These are phyloP conservation scores for Raphanus hybrid DNA, from an alignment of 441 rosid species.

Conservation along the genomic window DNA sequence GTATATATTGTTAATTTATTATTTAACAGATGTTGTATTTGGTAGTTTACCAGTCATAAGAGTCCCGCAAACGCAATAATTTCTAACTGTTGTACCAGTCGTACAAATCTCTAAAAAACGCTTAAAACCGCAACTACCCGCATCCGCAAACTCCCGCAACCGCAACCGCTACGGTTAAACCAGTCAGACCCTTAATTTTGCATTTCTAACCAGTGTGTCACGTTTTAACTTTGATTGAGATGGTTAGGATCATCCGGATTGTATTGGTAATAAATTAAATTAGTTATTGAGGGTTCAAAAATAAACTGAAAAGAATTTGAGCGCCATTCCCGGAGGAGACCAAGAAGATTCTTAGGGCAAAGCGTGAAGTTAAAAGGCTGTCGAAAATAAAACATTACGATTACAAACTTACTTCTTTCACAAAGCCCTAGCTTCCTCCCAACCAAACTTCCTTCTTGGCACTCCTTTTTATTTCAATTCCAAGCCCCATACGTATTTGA, in stretches of 20 bases:
- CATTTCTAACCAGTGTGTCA: too few relatives aligned
- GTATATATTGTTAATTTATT: too few relatives aligned
- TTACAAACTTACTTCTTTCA: constrained; percentile 41
- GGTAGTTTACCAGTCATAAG: too few relatives aligned
- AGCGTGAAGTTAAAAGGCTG: constrained; percentile 49
- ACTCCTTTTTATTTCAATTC: constrained; percentile 40
- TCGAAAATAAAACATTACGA: constrained; percentile 36
- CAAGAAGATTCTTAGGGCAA: constrained; percentile 43
- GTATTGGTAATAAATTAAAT: neutral
- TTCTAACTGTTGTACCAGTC: too few relatives aligned
- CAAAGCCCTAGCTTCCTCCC: constrained; percentile 46
- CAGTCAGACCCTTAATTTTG: too few relatives aligned
- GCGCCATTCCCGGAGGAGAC: constrained; percentile 47
- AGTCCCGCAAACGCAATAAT: too few relatives aligned
- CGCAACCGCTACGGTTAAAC: too few relatives aligned
- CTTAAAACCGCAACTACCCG: too few relatives aligned
- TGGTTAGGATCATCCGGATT: neutral
- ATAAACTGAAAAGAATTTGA: constrained; percentile 24
- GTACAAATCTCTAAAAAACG: too few relatives aligned
- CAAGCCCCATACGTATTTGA: constrained; percentile 31
- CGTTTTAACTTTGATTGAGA: constrained; percentile 7
- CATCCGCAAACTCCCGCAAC: too few relatives aligned
- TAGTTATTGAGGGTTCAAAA: neutral
- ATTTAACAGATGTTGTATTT: too few relatives aligned
- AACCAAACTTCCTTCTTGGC: constrained; percentile 44